Conservation (phyloP, 116 monocot species). For the Iris pallida region DNA sequence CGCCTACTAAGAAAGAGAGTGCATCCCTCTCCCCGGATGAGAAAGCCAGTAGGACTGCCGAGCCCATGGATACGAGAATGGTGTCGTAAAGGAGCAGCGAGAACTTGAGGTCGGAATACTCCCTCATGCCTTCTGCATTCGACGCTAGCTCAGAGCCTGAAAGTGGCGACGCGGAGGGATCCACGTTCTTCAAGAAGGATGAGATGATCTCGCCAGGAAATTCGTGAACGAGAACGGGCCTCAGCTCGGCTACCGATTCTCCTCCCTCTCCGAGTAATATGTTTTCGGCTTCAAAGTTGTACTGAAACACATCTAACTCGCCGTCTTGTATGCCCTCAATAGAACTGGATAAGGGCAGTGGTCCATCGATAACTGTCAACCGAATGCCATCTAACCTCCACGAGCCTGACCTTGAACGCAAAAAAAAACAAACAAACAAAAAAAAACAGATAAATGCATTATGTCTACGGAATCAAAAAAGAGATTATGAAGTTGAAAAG, state of each 20-base stretch:
- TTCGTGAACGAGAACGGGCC: conserved; percentile 30
- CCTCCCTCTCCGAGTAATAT: conserved; percentile 65
- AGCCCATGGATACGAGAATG: conserved; percentile 39
- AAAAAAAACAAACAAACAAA: neutral
- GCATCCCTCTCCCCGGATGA: conserved; percentile 31
- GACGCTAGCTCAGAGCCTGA: conserved; percentile 1
- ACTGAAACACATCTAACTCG: conserved; percentile 23
- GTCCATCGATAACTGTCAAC: conserved; percentile 38
- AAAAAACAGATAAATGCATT: too few relatives aligned
- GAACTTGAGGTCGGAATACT: conserved; percentile 78
- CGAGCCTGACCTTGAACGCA: conserved; percentile 66
- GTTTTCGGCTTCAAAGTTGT: conserved; percentile 57
- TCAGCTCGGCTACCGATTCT: conserved; percentile 50
- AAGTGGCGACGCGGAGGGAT: neutral
- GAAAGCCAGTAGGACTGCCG: conserved; percentile 27
- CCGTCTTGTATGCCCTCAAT: neutral
- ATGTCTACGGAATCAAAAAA: too few relatives aligned
- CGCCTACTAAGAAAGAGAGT: conserved; percentile 59
- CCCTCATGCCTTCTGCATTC: conserved; percentile 69
- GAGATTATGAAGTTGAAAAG: too few relatives aligned
- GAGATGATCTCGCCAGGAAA: conserved; percentile 17
- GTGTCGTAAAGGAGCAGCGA: conserved; percentile 74
- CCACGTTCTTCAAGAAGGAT: conserved; percentile 8
- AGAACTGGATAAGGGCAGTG: conserved; percentile 9
- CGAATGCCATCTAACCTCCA: conserved; percentile 66